A percentile compares a stretch with the other conserved stretches of the same genome.
Conservation (phyloP, 2,329 filamentous ascomycete genomes). For the Thyridium curvatum region DNA sequence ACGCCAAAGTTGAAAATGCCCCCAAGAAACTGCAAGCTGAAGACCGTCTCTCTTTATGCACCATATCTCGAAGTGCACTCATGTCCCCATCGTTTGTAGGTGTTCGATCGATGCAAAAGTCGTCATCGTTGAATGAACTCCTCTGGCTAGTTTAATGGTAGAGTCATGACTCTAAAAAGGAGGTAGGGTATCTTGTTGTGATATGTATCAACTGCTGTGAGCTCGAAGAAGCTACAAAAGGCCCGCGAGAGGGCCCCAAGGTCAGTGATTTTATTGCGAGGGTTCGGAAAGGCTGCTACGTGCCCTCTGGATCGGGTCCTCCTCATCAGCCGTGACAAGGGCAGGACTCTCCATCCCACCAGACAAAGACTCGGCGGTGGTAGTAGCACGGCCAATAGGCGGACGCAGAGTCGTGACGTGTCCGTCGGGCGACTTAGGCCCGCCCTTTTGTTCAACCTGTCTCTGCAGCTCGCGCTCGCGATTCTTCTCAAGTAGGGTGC, state of each 20-base stretch:
- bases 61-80: no score
- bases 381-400: constrained; percentile 46
- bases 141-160: no score
- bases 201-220: constrained; percentile 5
- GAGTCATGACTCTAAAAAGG: no score
- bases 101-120: no score
- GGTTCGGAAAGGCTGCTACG: constrained; percentile 41
- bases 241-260: background rate
- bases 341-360: constrained; percentile 57
- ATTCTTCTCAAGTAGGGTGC: constrained; percentile 73
- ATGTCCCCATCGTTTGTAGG: no score
- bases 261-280: background rate
- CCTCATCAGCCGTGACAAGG: constrained; percentile 52
- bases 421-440: constrained; percentile 10
- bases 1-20: no score
- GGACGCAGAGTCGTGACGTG: constrained; percentile 13
- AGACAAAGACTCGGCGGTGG: constrained; percentile 56
- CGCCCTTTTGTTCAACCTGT: constrained; percentile 23
- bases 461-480: constrained; percentile 47
- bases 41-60: no score
- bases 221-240: constrained; percentile 8
- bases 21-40: no score
- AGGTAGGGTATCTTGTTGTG: no score
- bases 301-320: constrained; percentile 50
- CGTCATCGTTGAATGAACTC: no score